Evolutionary conservation across 192 early-diverging fungal species (phyloP).

Genomic region (Umbelopsis sp.): DNA sequence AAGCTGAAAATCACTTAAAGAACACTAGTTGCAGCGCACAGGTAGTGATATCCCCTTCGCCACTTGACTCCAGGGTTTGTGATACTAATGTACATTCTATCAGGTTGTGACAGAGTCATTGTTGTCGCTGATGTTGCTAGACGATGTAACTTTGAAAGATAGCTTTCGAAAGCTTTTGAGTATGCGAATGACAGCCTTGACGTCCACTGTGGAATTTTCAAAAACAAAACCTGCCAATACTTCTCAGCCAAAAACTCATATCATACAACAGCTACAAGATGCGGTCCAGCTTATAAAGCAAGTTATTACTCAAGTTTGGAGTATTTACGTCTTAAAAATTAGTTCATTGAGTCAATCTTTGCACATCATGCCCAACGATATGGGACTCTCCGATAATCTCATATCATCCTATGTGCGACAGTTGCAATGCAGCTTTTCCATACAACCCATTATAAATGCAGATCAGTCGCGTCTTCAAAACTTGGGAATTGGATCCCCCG

Average conservation of each 20-base stretch:
- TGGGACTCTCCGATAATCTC: neutral
- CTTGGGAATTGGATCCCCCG: slow-evolving; percentile 1
- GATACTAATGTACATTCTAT: neutral
- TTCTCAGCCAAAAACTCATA: neutral
- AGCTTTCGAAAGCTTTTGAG: slow-evolving; percentile 53
- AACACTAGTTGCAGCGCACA: neutral
- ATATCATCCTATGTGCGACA: neutral
- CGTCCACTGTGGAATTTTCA: slow-evolving; percentile 30
- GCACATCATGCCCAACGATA: neutral
- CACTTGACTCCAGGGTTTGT: too few relatives aligned
- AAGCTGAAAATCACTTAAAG: slow-evolving; percentile 46
- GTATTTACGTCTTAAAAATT: slow-evolving; percentile 16
- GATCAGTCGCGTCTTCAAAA: neutral
- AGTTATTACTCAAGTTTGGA: slow-evolving; percentile 42
- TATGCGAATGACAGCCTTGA: slow-evolving; percentile 53
- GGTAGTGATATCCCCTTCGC: neutral
- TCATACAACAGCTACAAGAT: slow-evolving; percentile 42
- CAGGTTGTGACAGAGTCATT: slow-evolving; percentile 63
- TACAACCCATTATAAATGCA: neutral
- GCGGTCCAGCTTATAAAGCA: slow-evolving; percentile 41
- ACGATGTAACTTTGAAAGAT: slow-evolving; percentile 57
- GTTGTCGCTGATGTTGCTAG: slow-evolving; percentile 68
- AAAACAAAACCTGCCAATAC: neutral
- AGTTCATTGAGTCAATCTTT: neutral
- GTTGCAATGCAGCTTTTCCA: neutral